Evolutionary conservation across 2,329 filamentous ascomycete species (phyloP), one percentile per base, ranked within the genome.

Genomic region (Fusarium sp.): DNA sequence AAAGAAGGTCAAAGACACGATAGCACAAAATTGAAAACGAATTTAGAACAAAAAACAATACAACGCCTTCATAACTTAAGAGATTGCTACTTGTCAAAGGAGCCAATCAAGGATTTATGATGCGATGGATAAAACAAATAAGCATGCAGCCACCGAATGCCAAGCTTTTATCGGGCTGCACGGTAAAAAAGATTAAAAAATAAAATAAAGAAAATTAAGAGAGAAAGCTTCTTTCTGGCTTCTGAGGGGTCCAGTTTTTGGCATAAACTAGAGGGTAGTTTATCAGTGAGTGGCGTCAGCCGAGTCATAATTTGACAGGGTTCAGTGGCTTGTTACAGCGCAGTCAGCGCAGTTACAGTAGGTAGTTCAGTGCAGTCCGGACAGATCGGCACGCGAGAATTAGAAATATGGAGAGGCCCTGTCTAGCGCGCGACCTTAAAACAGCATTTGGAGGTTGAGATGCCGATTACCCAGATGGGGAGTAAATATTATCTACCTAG

Each of bases 91-190:
- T n/a, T 18, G 27, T 14, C 18, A 38, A 38, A 38, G 16, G 25
- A 54, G 45, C 58, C 58, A 70, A 71, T 70, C 62, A 71, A 12
- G 15, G 57, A 52, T 69, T 66, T 63, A 69, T 63, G 62, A 55
- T 46, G 66, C 30, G 27, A 67, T 51, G 40, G 32, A 43, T 38
- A 46, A 66, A 24, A 65, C 27, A 63, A 68, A 75, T 75, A 75
- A 75, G 73, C 73, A 75, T 73, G 68, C 73, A 73, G 73, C 73
- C 73, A 70, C 70, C 43, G 70, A 75, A 49, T 27, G 73, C 73
- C 73, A 75, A 75, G 73, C 73, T 76, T 75, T 75, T 64, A 45
- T 64, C 64, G 63, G 72, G 68, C 73, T 75, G 73, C 73, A 75
- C 63, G 73, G 70, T 75, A 73, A 70, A 73, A 75, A 34, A 29